Evolutionary conservation across 2,329 filamentous ascomycete species (phyloP).

Genomic region (Sporothrix pallida): DNA sequence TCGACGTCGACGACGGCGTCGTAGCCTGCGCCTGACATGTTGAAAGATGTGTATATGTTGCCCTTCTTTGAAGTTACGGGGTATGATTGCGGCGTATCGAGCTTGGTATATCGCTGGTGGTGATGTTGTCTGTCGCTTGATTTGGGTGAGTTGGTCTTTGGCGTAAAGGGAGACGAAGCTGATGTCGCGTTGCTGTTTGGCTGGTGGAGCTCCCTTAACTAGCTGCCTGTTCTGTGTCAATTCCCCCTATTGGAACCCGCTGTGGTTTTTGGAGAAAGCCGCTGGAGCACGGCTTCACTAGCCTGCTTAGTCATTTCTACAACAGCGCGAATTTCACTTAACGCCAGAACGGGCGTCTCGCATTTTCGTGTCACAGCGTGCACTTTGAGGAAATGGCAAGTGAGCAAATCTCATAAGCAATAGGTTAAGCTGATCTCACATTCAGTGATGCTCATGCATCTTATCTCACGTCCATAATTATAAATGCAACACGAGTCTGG

Average conservation of each 20-base stretch:
- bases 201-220: constrained; percentile 18
- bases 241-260: background rate
- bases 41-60: background rate
- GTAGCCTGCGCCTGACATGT: constrained; percentile 68
- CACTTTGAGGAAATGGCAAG: background rate
- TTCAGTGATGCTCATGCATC: too few species aligned
- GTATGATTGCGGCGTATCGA: background rate
- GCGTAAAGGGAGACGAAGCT: constrained; percentile 22
- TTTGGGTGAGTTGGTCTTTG: constrained; percentile 10
- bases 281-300: background rate
- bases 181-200: constrained; percentile 33
- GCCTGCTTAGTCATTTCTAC: background rate
- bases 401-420: background rate
- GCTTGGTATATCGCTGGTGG: background rate
- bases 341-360: background rate
- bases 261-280: background rate
- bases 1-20: constrained; percentile 98
- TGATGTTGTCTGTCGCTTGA: background rate
- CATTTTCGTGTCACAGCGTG: background rate
- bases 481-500: too few species aligned
- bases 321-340: background rate
- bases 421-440: too few species aligned
- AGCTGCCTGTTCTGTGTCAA: constrained; percentile 20
- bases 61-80: background rate
- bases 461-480: too few species aligned